phyloP scores from a whole-genome alignment of 257 asterid genomes.

The Petunia secreta region DNA sequence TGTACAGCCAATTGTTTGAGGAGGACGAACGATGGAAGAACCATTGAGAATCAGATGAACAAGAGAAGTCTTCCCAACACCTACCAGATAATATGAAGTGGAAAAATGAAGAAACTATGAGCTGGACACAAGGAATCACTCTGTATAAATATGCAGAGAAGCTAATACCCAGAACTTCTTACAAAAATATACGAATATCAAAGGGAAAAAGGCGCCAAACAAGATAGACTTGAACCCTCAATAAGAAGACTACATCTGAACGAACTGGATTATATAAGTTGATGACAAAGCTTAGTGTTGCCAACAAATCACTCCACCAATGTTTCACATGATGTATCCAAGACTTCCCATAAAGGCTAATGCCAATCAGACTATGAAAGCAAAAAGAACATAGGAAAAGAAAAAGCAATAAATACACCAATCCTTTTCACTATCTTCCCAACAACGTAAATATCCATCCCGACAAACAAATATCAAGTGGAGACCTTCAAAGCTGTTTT shows the following conservation, averaged over 20 bases:
- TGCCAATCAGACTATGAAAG: not conserved
- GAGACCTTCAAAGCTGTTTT: not conserved
- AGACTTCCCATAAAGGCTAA: not conserved
- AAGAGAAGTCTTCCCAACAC: constrained; percentile 95
- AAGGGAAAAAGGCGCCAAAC: not conserved
- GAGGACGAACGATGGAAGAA: constrained; percentile 71
- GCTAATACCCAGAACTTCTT: not conserved
- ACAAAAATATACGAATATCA: not conserved
- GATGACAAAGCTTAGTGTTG: not conserved
- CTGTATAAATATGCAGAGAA: not conserved
- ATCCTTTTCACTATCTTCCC: not conserved
- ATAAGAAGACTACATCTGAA: constrained; percentile 11
- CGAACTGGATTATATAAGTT: not conserved
- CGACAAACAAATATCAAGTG: not conserved
- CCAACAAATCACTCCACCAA: not conserved
- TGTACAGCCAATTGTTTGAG: constrained; percentile 90
- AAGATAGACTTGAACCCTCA: constrained; percentile 18
- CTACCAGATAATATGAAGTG: constrained; percentile 40
- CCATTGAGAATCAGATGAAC: constrained; percentile 89
- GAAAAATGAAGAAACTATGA: constrained; percentile 17
- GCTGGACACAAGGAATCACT: not conserved
- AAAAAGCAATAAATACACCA: not conserved
- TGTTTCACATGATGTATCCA: not conserved
- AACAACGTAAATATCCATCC: not conserved
- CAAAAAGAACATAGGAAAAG: too few species aligned